Evolutionary conservation across 2,329 filamentous ascomycete species (phyloP).

Genomic region (Trichoderma sp.): DNA sequence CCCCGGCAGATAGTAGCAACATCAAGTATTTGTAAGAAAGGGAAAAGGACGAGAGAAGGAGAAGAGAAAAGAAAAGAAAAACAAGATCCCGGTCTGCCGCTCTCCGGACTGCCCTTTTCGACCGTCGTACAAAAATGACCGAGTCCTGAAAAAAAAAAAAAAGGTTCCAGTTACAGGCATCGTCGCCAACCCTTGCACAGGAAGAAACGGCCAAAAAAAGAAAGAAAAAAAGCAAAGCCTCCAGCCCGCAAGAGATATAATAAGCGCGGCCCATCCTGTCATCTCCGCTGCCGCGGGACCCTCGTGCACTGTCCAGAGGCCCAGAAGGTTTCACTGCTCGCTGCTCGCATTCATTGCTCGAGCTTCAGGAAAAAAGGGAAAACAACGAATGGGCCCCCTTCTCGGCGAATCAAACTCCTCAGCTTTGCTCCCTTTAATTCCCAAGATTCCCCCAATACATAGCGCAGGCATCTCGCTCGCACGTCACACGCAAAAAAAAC

Average conservation of each 20-base stretch:
- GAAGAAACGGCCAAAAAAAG: background rate
- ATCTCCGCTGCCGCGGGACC: constrained; percentile 10
- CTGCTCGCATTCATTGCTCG: background rate
- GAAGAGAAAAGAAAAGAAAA: background rate
- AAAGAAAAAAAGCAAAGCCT: background rate
- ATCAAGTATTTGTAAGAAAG: background rate
- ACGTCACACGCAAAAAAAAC: background rate
- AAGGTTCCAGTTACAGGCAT: background rate
- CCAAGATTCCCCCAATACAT: background rate
- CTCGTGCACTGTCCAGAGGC: background rate
- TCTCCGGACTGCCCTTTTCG: background rate
- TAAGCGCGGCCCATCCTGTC: constrained; percentile 18
- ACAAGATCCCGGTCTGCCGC: background rate
- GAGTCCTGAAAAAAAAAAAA: background rate
- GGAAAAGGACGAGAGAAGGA: background rate
- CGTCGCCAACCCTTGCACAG: background rate
- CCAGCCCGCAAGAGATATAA: background rate
- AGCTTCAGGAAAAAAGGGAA: background rate
- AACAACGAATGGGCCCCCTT: background rate
- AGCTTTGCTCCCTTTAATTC: background rate
- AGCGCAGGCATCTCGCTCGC: background rate
- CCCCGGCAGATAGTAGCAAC: background rate
- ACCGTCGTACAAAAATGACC: background rate
- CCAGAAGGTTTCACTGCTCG: background rate
- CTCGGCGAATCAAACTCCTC: background rate